Percentiles rank a stretch among this genome's conserved stretches.
These are phyloP conservation scores for Ilyonectria destructans DNA, from an alignment of 2,329 filamentous ascomycete genomes.

Conservation along the genomic window DNA sequence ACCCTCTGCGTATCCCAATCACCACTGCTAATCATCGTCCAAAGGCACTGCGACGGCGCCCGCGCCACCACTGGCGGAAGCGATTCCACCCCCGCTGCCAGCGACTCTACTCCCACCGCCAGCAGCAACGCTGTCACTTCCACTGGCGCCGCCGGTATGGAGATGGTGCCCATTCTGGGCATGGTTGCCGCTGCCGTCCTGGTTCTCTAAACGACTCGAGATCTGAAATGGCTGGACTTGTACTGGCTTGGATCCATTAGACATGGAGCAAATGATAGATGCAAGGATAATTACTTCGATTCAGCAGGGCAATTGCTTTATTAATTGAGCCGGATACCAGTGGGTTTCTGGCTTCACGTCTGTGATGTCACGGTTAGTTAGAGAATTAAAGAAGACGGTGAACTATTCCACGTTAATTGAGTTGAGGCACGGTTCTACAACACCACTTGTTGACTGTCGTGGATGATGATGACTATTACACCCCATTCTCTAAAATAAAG, in stretches of 20 bases:
- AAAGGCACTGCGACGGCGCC: slow-evolving; percentile 46
- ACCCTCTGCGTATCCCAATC: no score
- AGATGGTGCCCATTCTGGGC: slow-evolving; percentile 43
- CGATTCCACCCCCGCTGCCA: slow-evolving; percentile 27
- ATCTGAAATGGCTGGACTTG: not conserved
- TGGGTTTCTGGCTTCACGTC: not conserved
- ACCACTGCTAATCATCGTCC: not conserved
- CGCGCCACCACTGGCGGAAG: slow-evolving; percentile 22
- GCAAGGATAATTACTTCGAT: slow-evolving; percentile 18
- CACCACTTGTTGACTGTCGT: not conserved
- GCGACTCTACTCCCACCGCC: not conserved
- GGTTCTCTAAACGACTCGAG: slow-evolving; percentile 36
- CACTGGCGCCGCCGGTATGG: slow-evolving; percentile 37
- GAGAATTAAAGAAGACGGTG: not conserved
- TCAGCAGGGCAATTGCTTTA: slow-evolving; percentile 4
- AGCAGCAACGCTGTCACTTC: slow-evolving; percentile 14
- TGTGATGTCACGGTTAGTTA: not conserved
- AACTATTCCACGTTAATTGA: not conserved
- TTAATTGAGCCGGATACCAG: slow-evolving; percentile 11
- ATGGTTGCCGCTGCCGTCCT: slow-evolving; percentile 44
- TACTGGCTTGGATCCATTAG: not conserved
- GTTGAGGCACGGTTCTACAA: not conserved
- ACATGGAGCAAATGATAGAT: not conserved
- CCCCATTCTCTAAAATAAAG: not conserved
- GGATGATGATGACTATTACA: not conserved